These are phyloP conservation scores for Diversispora epigaea DNA, from an alignment of 192 early-diverging fungal species.

Conservation along the genomic window DNA sequence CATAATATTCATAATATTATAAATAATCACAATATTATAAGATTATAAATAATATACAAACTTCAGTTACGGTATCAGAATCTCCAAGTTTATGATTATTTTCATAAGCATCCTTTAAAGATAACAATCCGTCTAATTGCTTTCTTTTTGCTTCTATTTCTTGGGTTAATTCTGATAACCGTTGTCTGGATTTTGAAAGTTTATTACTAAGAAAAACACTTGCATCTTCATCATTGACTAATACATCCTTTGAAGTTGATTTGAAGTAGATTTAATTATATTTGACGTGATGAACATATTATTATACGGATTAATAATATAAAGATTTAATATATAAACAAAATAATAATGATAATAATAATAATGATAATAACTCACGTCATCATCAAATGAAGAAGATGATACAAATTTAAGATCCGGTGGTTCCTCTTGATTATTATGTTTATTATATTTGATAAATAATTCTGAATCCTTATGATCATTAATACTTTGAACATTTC, in stretches of 20 bases:
- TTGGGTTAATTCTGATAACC: constrained; percentile 46
- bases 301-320: background rate
- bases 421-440: constrained; percentile 32
- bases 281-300: too few species aligned
- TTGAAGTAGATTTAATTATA: too few species aligned
- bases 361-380: constrained; percentile 29
- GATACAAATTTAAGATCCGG: constrained; percentile 40
- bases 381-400: constrained; percentile 37
- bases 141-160: constrained; percentile 52
- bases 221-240: constrained; percentile 60
- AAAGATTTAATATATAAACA: background rate
- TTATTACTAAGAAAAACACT: constrained; percentile 67
- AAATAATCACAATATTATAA: background rate
- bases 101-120: constrained; percentile 49
- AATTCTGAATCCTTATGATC: constrained; percentile 50
- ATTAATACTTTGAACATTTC: constrained; percentile 49
- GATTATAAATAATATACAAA: constrained; percentile 19
- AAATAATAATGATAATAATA: background rate
- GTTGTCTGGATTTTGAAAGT: constrained; percentile 55
- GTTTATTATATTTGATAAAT: constrained; percentile 46
- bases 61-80: constrained; percentile 60
- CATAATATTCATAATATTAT: background rate
- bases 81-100: constrained; percentile 56
- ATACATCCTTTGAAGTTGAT: constrained; percentile 34
- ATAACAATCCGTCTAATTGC: constrained; percentile 53